These are phyloP conservation scores for Hypoxylon rubiginosum DNA, from an alignment of 2,329 filamentous ascomycete genomes.

Conservation along the genomic window DNA sequence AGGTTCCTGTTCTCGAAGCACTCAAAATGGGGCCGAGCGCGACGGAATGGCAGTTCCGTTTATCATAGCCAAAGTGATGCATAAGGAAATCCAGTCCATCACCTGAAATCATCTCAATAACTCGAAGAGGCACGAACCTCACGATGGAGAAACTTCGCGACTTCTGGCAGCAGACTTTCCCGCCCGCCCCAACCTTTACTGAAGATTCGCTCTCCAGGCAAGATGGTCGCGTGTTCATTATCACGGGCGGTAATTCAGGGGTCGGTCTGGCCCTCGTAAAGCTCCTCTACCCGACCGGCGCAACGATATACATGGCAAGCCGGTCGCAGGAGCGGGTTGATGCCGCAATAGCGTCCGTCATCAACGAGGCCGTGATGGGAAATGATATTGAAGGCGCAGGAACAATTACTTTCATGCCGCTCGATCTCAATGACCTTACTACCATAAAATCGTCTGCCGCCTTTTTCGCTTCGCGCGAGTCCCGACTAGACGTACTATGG, in stretches of 20 bases:
- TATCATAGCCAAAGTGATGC: neutral
- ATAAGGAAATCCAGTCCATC: neutral
- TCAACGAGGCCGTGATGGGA: conserved; percentile 1
- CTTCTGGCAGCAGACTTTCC: conserved; percentile 2
- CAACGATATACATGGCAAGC: conserved; percentile 27
- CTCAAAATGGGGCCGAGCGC: neutral
- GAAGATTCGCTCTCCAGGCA: neutral
- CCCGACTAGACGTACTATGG: neutral
- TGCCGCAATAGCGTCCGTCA: neutral
- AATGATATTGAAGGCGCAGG: neutral
- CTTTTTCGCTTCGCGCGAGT: conserved; percentile 5
- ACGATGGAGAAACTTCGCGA: conserved; percentile 6
- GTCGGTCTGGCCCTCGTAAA: conserved; percentile 19
- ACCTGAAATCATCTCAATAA: neutral
- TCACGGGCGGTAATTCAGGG: conserved; percentile 26
- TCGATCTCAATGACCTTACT: neutral
- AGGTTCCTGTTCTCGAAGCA: too few species aligned
- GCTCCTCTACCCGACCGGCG: conserved; percentile 24
- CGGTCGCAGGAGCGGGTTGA: conserved; percentile 8
- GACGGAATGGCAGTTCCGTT: neutral
- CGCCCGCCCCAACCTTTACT: neutral
- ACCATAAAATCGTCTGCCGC: conserved; percentile 4
- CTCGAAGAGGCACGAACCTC: neutral
- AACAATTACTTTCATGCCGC: conserved; percentile 3
- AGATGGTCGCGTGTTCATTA: conserved; percentile 20